Percentiles rank a stretch among this genome's conserved stretches.
phyloP scores from a whole-genome alignment of 2,329 filamentous ascomycete species.

The Waltergamsia citrina region DNA sequence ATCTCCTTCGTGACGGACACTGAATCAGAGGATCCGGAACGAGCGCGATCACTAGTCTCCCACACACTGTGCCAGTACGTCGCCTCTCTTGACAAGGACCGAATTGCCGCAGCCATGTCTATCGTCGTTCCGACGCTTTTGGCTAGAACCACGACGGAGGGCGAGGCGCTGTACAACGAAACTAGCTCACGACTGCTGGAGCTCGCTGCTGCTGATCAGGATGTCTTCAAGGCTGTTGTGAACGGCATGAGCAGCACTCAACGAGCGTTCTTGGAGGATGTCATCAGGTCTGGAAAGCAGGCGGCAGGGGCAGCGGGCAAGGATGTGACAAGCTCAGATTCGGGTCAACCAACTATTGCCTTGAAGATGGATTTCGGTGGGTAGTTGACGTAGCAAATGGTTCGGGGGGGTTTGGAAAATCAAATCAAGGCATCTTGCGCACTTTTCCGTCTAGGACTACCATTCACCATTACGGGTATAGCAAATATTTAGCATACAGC shows the following conservation, averaged over 20 bases:
- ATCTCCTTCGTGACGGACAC: constrained; percentile 65
- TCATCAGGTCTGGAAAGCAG: constrained; percentile 58
- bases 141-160: constrained; percentile 57
- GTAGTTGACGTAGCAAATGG: constrained; percentile 9
- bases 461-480: too few species aligned
- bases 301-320: constrained; percentile 28
- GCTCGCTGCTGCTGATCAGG: constrained; percentile 66
- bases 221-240: constrained; percentile 66
- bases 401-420: too few species aligned
- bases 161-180: constrained; percentile 49
- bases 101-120: constrained; percentile 54
- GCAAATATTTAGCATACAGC: too few species aligned
- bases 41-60: constrained; percentile 59
- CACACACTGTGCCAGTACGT: constrained; percentile 71
- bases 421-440: too few species aligned
- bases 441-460: too few species aligned
- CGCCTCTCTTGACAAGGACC: constrained; percentile 30
- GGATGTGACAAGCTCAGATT: constrained; percentile 20
- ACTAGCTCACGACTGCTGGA: constrained; percentile 72
- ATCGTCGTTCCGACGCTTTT: constrained; percentile 72
- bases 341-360: constrained; percentile 71
- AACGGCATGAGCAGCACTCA: constrained; percentile 60
- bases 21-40: constrained; percentile 69
- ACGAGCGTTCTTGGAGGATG: constrained; percentile 69
- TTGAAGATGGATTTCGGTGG: constrained; percentile 86